Evolutionary conservation across 2,329 filamentous ascomycete species (phyloP).

Genomic region (Lanzia echinophila): DNA sequence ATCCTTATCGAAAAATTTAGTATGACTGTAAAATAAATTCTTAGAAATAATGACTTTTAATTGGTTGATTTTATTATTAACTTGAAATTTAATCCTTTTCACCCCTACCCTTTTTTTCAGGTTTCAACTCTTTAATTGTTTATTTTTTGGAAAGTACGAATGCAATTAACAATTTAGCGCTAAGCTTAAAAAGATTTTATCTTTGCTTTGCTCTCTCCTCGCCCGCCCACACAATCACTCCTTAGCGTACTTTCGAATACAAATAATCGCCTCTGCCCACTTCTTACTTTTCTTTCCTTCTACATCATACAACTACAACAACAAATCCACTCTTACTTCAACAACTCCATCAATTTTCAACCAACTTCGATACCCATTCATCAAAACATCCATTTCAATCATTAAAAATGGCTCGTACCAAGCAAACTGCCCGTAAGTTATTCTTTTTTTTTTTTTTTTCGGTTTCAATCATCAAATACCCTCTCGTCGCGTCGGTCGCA

Average conservation of each 20-base stretch:
- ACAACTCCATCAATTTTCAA: slow-evolving; percentile 16
- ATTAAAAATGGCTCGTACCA: slow-evolving; percentile 36
- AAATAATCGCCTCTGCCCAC: slow-evolving; percentile 29
- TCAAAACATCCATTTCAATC: slow-evolving; percentile 8
- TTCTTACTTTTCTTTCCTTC: slow-evolving; percentile 26
- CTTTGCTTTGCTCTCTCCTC: not conserved
- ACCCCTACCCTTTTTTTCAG: no score
- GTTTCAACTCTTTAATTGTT: no score
- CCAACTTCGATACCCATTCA: slow-evolving; percentile 12
- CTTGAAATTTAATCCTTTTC: no score
- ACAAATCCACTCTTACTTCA: slow-evolving; percentile 7
- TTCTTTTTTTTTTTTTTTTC: not conserved
- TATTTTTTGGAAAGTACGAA: not conserved
- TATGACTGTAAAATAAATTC: no score
- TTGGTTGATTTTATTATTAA: no score
- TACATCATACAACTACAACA: slow-evolving; percentile 20
- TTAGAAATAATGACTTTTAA: no score
- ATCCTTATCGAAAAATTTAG: no score
- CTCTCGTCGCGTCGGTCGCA: slow-evolving; percentile 20
- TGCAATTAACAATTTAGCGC: not conserved
- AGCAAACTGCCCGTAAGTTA: slow-evolving; percentile 21
- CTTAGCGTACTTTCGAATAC: slow-evolving; percentile 25
- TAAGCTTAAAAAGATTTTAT: not conserved
- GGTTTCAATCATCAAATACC: not conserved
- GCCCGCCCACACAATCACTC: slow-evolving; percentile 19